These are phyloP conservation scores for Phytophthora podocarpi DNA, from an alignment of 352 stramenopile species.

Conservation along the genomic window DNA sequence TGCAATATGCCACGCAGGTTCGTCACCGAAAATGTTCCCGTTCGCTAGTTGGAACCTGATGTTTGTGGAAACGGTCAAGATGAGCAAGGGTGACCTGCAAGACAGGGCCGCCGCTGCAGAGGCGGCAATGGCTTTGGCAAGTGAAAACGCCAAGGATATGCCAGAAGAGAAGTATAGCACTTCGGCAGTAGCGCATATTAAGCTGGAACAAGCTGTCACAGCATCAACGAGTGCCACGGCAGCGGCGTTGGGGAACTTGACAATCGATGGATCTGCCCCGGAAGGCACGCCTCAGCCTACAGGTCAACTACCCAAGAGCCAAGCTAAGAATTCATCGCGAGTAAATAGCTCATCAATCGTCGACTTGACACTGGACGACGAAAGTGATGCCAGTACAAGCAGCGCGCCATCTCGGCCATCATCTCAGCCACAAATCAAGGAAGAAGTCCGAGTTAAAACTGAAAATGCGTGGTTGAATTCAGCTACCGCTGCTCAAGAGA, in stretches of 20 bases:
- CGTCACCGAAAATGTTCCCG: slow-evolving; percentile 42
- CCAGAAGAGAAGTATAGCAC: slow-evolving; percentile 8
- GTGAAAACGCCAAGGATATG: neutral
- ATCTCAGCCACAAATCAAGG: slow-evolving; percentile 24
- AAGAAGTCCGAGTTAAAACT: slow-evolving; percentile 34
- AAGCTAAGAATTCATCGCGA: slow-evolving; percentile 19
- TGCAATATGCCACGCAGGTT: slow-evolving; percentile 24
- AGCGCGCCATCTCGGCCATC: slow-evolving; percentile 2
- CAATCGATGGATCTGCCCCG: slow-evolving; percentile 15
- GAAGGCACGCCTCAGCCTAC: neutral
- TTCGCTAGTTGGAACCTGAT: slow-evolving; percentile 51
- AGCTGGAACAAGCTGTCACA: slow-evolving; percentile 20
- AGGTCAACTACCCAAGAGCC: slow-evolving; percentile 1
- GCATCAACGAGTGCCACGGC: slow-evolving; percentile 15
- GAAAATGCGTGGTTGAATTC: slow-evolving; percentile 39
- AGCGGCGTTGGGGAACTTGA: slow-evolving; percentile 30
- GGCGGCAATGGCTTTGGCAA: neutral
- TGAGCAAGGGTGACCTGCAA: slow-evolving; percentile 35
- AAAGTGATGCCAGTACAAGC: slow-evolving; percentile 24
- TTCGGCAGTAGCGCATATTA: slow-evolving; percentile 15
- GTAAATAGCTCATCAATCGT: slow-evolving; percentile 28
- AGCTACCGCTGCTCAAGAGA: slow-evolving; percentile 17
- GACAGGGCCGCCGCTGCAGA: slow-evolving; percentile 16
- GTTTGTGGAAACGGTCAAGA: slow-evolving; percentile 56
- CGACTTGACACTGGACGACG: slow-evolving; percentile 46